Evolutionary conservation across 192 early-diverging fungal genomes (phyloP), one percentile per base, ranked within the genome.

Genomic region (Podila clonocystis): DNA sequence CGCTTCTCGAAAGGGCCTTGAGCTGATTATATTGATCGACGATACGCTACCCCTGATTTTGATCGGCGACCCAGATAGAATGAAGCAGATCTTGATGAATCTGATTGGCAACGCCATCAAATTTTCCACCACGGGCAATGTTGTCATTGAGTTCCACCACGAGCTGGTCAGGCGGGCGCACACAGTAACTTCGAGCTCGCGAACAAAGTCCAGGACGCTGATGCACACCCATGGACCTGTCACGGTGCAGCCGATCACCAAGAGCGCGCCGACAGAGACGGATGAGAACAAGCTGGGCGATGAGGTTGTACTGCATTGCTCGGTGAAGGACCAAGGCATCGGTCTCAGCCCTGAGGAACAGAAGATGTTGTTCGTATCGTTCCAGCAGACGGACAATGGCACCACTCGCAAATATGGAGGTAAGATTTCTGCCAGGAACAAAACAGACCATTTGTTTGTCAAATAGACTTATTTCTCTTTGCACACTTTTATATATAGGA

Each of bases 31-130:
- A 34, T 71, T 83, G 20, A 83, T 91, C 41, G 90, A 92, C 38
- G 79, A 87, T 6, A 83, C 83, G 29, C 85, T 95, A 0, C 88
- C 91, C 0, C 76, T 87, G 41, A 74, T 83, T 61, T 70, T 93
- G 3, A 87, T 93, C 38, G 90, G 90, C 28, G 94, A 95, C 69
- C 88, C 87, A 9, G 83, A 91, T 50, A 80, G 94, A 11, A 72
- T 93, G 55, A 84, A 90, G 31, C 94, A 95, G 82, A 85, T 94
- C 20, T 65, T 95, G 29, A 92, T 91, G 57, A 95, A 95, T 62
- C 73, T 95, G 29, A 86, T 91, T 2, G 90, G 90, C 34, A 95
- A 95, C 68, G 89, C 92, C 20, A 83, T 95, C 67, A 95, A 95
- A 70, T 87, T 80, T 38, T 80, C 77, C 9, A 73, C 67, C 24